Base-by-base conservation (phyloP, 352 stramenopile genomes). In the Blastocystis sp. region DNA sequence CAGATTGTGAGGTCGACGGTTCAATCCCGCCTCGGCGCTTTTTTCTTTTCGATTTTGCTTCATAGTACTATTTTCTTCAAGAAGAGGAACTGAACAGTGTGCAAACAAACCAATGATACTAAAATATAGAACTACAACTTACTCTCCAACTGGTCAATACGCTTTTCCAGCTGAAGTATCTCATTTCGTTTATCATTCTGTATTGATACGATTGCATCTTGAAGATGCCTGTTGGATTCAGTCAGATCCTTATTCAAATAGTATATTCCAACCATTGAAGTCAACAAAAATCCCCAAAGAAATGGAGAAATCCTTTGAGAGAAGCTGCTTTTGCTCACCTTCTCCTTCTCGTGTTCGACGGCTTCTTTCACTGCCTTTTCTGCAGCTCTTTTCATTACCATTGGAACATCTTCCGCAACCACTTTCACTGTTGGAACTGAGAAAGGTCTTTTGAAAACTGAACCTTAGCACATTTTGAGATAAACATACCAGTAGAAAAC, bases 1-100 rank as follows among this genome's bases (percentile, higher is more conserved):
- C 43, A 83, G 43, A 65, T 65, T 83, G 51, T 52, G 71, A 83
- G 71, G 71, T 83, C 71, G 71, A 65, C 43, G 51, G 71, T 83
- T 83, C 71, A 66, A 83, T 65, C 51, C 71, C 51, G 43, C 16
- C 71, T 12, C n/a, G 51, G 56, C 51, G 71, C 71, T 83, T 66
- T 83, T 83, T 83, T 83, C 37, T 24, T 49, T 32, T 35, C 37
- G 32, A 42, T 12, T 69, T 69, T 29, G 9, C 32, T n/a, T n/a
- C n/a, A n/a, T n/a, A n/a, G n/a, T n/a, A n/a, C n/a, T n/a, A n/a
- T n/a, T n/a, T n/a, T n/a, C n/a, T n/a, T n/a, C n/a, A n/a, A n/a
- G n/a, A n/a, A n/a, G n/a, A n/a, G n/a, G n/a, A n/a, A n/a, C n/a
- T n/a, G n/a, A n/a, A n/a, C n/a, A n/a, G n/a, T 63, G 0, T 27